phyloP scores from a whole-genome alignment of 257 asterid genomes.

The Primulina eburnea region DNA sequence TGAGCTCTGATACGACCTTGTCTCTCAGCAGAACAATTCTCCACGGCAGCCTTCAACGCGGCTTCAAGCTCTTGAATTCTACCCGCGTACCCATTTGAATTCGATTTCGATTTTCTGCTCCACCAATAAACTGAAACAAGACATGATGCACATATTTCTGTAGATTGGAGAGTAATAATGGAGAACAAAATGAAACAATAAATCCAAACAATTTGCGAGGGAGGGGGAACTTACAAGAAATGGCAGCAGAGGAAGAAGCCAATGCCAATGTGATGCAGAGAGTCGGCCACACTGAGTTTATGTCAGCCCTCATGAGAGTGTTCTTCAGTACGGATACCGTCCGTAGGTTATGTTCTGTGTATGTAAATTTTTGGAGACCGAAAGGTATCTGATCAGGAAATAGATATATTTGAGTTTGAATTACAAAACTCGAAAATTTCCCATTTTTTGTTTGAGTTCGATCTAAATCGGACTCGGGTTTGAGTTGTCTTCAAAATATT shows the following conservation, averaged over 20 bases:
- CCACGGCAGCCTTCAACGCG: constrained; percentile 50
- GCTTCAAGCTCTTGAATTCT: constrained; percentile 59
- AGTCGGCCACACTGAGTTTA: constrained; percentile 40
- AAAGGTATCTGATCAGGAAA: too few species aligned
- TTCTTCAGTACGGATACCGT: too few species aligned
- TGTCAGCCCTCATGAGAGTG: constrained; percentile 29
- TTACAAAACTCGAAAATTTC: too few species aligned
- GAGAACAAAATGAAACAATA: not conserved
- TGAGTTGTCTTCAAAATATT: too few species aligned
- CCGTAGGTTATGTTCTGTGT: too few species aligned
- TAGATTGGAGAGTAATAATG: not conserved
- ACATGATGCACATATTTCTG: not conserved
- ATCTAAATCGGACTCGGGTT: too few species aligned
- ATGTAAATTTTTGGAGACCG: too few species aligned
- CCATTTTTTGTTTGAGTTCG: too few species aligned
- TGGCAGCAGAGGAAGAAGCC: constrained; percentile 42
- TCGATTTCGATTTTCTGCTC: constrained; percentile 49
- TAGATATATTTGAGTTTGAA: too few species aligned
- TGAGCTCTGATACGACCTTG: constrained; percentile 95
- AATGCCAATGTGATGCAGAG: constrained; percentile 42
- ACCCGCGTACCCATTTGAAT: constrained; percentile 28
- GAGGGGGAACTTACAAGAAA: constrained; percentile 35
- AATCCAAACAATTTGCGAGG: not conserved
- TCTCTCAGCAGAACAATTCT: constrained; percentile 79
- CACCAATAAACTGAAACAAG: constrained; percentile 44